Evolutionary conservation across 257 asterid species (phyloP).

Genomic region (Coffea eugenioides): DNA sequence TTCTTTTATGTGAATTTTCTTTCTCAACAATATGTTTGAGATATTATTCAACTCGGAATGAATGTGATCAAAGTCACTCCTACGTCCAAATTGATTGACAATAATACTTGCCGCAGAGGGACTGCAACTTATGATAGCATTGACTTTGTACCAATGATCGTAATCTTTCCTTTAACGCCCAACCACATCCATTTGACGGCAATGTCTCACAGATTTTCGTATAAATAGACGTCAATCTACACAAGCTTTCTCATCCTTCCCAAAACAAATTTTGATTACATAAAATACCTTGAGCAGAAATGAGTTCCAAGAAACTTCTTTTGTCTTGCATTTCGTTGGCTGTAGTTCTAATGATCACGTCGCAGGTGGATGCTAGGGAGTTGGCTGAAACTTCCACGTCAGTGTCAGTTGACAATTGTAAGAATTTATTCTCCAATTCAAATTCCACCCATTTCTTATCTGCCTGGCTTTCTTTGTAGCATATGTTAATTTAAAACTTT

Average conservation of each 20-base stretch:
- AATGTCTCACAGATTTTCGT: not conserved
- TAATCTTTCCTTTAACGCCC: no score
- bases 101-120: not conserved
- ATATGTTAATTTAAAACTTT: no score
- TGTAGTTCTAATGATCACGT: conserved; percentile 11
- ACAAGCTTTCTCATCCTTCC: not conserved
- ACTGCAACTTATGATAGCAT: not conserved
- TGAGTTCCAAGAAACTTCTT: conserved; percentile 1
- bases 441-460: no score
- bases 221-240: not conserved
- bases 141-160: not conserved
- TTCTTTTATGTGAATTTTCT: no score
- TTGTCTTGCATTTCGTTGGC: not conserved
- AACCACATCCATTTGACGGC: no score
- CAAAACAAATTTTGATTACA: not conserved
- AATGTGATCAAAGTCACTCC: no score
- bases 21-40: no score
- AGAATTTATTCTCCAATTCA: not conserved
- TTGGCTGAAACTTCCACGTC: not conserved
- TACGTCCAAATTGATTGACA: no score
- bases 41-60: no score
- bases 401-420: conserved; percentile 2
- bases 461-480: no score
- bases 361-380: not conserved
- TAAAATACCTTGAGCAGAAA: not conserved